Conservation (phyloP, 495 filamentous ascomycete genomes). For the Podospora bellae-mahoneyi region DNA sequence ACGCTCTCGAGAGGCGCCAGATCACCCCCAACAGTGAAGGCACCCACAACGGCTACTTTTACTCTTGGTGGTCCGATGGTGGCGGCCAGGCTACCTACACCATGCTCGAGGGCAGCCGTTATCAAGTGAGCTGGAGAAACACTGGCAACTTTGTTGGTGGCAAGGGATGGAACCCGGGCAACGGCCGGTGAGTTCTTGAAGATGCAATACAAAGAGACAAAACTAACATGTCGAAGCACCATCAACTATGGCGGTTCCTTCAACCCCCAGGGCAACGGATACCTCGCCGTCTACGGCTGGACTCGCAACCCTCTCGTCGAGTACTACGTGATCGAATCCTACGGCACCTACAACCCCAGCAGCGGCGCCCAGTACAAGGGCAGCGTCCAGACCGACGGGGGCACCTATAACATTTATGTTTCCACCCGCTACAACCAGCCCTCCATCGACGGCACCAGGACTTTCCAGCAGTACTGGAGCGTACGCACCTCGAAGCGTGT, state of each 20-base stretch:
- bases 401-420: conserved; percentile 61
- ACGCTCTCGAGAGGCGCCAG: conserved; percentile 11
- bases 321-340: conserved; percentile 58
- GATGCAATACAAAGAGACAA: no score
- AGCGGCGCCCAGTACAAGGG: conserved; percentile 48
- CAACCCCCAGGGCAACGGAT: conserved; percentile 38
- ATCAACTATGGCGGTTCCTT: conserved; percentile 35
- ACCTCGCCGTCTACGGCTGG: conserved; percentile 59
- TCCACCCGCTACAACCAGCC: conserved; percentile 56
- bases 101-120: conserved; percentile 50
- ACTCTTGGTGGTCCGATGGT: conserved; percentile 58
- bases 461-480: conserved; percentile 57
- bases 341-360: conserved; percentile 52
- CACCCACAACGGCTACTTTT: conserved; percentile 55
- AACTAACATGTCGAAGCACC: conserved; percentile 1
- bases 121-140: conserved; percentile 52
- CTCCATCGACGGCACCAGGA: conserved; percentile 51
- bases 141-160: conserved; percentile 57
- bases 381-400: conserved; percentile 56
- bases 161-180: conserved; percentile 58
- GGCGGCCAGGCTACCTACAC: conserved; percentile 51
- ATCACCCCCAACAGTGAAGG: conserved; percentile 30
- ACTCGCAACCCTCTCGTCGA: conserved; percentile 52
- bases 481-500: conserved; percentile 48
- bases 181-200: conserved; percentile 12